Base-by-base conservation (phyloP, 1,284 basidiomycete genomes). In the Fomitopsis pinicola region DNA sequence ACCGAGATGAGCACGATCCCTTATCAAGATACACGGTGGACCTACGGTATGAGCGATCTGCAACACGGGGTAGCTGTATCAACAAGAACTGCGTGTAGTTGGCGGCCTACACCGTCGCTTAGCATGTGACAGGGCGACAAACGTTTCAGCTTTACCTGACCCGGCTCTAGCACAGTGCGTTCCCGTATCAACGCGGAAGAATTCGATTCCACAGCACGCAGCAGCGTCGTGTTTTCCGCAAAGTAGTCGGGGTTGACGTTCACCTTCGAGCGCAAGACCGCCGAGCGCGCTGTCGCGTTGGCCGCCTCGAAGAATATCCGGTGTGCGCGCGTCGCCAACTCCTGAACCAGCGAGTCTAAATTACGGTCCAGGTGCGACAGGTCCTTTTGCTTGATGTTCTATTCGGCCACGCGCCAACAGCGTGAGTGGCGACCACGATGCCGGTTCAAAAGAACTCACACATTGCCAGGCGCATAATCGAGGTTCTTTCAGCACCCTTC, bases 281-380 rank as follows among this genome's bases (percentile, higher is more conserved):
- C 84, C 64, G 86, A 84, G 66, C 87, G 85, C 66, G 82, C 82
- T 55, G 83, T 79, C 56, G 87, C 88, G 63, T 78, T 78, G 63
- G 87, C 83, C 59, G 88, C 88, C 65, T 79, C 78, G 64, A 74
- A 75, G 75, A 92, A 92, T 59, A 91, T 74, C 67, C 72, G 73
- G 63, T 84, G 81, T 73, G 88, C 91, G 64, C 79, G 78, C 65
- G 70, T 73, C 57, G 84, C 85, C 64, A 92, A 74, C 68, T 88
- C 84, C 64, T 84, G 80, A 58, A 86, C 74, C 64, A 92, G 77
- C 33, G 79, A 81, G 66, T 87, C 82, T 66, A 93, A 75, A 76
- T 92, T 93, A 71, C 83, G 83, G 75, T 89, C 85, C 63, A 89
- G 69, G 71, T 81, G 77, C 62, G 78, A 80, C 59, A 85, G 72